Evolutionary conservation across 768 basidiomycete species (phyloP).

Genomic region (Boletus bicolor): DNA sequence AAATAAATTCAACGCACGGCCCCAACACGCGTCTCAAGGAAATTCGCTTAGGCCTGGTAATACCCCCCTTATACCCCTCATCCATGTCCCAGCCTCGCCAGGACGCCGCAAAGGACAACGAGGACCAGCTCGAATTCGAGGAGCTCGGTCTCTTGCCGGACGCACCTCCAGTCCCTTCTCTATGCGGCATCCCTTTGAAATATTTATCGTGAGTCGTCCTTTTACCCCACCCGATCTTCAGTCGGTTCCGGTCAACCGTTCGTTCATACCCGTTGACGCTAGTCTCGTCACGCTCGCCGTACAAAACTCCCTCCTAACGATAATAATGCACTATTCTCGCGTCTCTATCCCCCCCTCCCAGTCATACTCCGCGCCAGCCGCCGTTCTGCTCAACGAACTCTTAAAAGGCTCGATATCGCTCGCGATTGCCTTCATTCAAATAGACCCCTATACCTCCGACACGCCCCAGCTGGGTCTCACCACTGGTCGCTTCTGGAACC

Average conservation of each 20-base stretch:
- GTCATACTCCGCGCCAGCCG: slow-evolving; percentile 89
- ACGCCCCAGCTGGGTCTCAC: slow-evolving; percentile 30
- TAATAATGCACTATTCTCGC: slow-evolving; percentile 97
- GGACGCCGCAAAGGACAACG: slow-evolving; percentile 29
- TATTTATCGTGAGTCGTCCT: slow-evolving; percentile 65
- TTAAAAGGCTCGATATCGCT: slow-evolving; percentile 89
- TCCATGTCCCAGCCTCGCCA: slow-evolving; percentile 25
- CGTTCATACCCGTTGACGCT: not conserved
- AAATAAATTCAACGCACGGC: slow-evolving; percentile 6
- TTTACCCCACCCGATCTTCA: slow-evolving; percentile 1
- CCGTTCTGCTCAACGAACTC: slow-evolving; percentile 92
- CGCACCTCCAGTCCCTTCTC: slow-evolving; percentile 43
- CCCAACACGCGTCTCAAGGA: not conserved
- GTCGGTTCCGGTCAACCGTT: not conserved
- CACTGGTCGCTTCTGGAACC: slow-evolving; percentile 36
- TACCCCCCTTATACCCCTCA: slow-evolving; percentile 27
- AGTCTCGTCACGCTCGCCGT: slow-evolving; percentile 83
- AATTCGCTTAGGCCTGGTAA: not conserved
- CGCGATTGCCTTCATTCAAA: slow-evolving; percentile 71
- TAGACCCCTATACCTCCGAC: slow-evolving; percentile 40
- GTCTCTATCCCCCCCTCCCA: slow-evolving; percentile 71
- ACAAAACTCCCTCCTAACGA: slow-evolving; percentile 86
- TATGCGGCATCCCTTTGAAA: slow-evolving; percentile 73
- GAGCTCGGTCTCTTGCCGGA: slow-evolving; percentile 43
- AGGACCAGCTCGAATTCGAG: slow-evolving; percentile 42